A percentile compares a stretch with the other conserved stretches of the same genome.
Evolutionary conservation across 306 rosid species (phyloP).

Genomic region (Dalbergia cultrata): DNA sequence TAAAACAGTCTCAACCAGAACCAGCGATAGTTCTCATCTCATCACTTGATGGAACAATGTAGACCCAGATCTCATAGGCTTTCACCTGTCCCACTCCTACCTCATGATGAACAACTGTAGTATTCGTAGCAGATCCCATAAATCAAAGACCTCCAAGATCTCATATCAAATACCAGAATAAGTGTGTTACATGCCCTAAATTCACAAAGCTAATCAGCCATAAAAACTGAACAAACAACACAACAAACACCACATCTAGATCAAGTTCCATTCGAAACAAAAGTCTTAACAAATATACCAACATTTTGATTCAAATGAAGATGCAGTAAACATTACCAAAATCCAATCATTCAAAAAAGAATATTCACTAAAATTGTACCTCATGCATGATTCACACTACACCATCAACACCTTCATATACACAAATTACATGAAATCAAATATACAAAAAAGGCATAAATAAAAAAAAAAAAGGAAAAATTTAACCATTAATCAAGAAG

Average conservation of each 20-base stretch:
- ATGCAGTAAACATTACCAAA: constrained; percentile 7
- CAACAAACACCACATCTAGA: not conserved
- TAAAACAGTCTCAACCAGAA: constrained; percentile 17
- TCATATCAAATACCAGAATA: not conserved
- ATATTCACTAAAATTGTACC: not conserved
- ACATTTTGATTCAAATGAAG: constrained; percentile 7
- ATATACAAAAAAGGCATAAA: not conserved
- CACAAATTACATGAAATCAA: not conserved
- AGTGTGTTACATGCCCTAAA: not conserved
- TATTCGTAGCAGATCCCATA: constrained; percentile 3
- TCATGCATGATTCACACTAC: not conserved
- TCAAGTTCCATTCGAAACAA: not conserved
- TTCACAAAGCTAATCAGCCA: not conserved
- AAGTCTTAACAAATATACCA: not conserved
- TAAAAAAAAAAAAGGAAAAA: not conserved
- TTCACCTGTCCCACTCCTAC: constrained; percentile 5
- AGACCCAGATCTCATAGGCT: not conserved
- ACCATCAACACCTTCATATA: constrained; percentile 11
- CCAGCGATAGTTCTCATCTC: not conserved
- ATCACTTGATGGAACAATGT: not conserved
- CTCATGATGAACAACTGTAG: constrained; percentile 10
- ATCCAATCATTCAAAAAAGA: not conserved
- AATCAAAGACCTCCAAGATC: not conserved
- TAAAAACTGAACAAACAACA: constrained; percentile 7
- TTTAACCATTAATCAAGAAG: constrained; percentile 43